Percentiles rank a stretch among this genome's conserved stretches.
Evolutionary conservation across 2,329 filamentous ascomycete species (phyloP).

Genomic region (Periconia sp.): DNA sequence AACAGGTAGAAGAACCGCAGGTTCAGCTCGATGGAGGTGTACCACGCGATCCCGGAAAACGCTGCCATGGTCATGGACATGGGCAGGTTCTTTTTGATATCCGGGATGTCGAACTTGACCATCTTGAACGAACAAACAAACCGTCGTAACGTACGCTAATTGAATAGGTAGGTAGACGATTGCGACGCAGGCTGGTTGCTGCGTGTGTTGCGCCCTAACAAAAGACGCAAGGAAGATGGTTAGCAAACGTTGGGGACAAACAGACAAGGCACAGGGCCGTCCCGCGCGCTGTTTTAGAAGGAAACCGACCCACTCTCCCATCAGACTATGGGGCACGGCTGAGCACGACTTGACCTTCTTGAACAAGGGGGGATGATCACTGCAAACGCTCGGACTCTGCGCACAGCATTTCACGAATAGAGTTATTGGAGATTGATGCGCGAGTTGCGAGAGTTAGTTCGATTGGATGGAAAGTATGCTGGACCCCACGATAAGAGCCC

Average conservation of each 20-base stretch:
- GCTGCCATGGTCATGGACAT: constrained; percentile 20
- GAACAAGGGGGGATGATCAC: background rate
- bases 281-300: background rate
- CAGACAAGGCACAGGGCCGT: background rate
- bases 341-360: background rate
- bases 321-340: background rate
- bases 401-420: background rate
- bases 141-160: no score
- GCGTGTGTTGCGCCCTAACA: no score
- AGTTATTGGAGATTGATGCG: background rate
- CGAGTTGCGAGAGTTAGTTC: background rate
- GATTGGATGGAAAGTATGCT: background rate
- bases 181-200: background rate
- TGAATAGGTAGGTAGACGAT: no score
- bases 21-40: constrained; percentile 46
- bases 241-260: background rate
- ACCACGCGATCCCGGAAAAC: constrained; percentile 30
- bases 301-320: background rate
- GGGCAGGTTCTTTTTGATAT: constrained; percentile 4
- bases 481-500: background rate
- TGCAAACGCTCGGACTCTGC: background rate
- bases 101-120: background rate
- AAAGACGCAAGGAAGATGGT: background rate
- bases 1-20: constrained; percentile 47
- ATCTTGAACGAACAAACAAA: no score